These are phyloP conservation scores for Solanum hybrid DNA, from an alignment of 305 asterid genomes.

Conservation along the genomic window DNA sequence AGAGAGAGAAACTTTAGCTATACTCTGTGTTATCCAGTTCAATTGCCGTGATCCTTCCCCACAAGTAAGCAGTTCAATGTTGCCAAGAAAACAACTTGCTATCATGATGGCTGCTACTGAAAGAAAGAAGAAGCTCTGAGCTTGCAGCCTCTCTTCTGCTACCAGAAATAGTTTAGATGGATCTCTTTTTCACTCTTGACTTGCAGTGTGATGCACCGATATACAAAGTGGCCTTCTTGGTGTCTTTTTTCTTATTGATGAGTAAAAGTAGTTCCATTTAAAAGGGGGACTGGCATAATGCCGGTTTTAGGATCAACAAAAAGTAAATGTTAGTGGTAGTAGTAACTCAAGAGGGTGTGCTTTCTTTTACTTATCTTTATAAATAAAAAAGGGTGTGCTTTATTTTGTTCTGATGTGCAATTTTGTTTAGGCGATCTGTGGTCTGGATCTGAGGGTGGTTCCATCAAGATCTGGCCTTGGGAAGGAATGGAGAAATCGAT, in stretches of 20 bases:
- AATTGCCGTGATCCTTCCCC: neutral
- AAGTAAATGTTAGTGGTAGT: neutral
- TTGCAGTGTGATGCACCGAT: neutral
- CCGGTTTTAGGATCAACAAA: neutral
- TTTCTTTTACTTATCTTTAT: neutral
- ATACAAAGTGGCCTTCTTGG: neutral
- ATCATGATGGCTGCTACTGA: neutral
- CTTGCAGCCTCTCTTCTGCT: neutral
- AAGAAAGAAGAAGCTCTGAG: neutral
- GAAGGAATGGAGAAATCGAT: conserved; percentile 83
- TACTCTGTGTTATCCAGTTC: neutral
- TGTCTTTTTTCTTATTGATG: neutral
- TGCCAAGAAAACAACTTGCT: neutral
- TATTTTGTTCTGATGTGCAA: conserved; percentile 13
- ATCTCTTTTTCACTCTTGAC: neutral
- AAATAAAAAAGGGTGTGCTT: neutral
- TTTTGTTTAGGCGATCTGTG: conserved; percentile 75
- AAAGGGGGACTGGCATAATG: neutral
- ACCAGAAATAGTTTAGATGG: neutral
- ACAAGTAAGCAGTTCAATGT: neutral
- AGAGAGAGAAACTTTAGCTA: neutral
- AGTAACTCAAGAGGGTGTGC: conserved; percentile 6
- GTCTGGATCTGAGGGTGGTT: conserved; percentile 93
- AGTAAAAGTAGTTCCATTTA: neutral
- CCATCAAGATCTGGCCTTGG: conserved; percentile 86